These are phyloP conservation scores for Helicostylum pulchrum DNA, from an alignment of 192 early-diverging fungal species.

Conservation along the genomic window DNA sequence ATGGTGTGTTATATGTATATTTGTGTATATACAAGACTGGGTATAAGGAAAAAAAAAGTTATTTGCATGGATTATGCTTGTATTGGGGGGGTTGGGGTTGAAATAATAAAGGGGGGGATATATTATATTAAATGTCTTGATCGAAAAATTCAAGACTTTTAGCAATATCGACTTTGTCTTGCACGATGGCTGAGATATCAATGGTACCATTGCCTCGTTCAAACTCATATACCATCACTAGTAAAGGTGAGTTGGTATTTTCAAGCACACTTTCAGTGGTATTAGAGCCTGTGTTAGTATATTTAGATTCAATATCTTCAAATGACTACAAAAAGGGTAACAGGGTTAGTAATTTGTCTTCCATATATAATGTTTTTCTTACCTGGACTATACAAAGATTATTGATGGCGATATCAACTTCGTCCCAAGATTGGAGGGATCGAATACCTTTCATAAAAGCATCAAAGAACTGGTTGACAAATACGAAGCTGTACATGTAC, in stretches of 20 bases:
- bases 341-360: not conserved
- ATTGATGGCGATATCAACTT: slow-evolving; percentile 43
- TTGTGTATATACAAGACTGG: not conserved
- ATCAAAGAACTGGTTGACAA: slow-evolving; percentile 53
- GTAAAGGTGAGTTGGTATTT: slow-evolving; percentile 5
- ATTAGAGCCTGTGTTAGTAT: slow-evolving; percentile 5
- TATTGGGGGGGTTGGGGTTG: too few relatives aligned
- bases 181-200: slow-evolving; percentile 40
- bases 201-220: slow-evolving; percentile 46
- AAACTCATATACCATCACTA: slow-evolving; percentile 51
- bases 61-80: too few relatives aligned
- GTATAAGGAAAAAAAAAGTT: too few relatives aligned
- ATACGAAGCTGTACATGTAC: slow-evolving; percentile 42
- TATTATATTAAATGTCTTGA: not conserved
- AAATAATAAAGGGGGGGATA: not conserved
- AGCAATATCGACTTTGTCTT: slow-evolving; percentile 11
- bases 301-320: slow-evolving; percentile 27
- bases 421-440: slow-evolving; percentile 36
- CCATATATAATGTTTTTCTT: not conserved
- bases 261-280: not conserved
- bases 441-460: slow-evolving; percentile 48
- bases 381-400: slow-evolving; percentile 48
- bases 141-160: slow-evolving; percentile 16
- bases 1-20: not conserved
- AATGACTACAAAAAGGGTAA: slow-evolving; percentile 9